Evolutionary conservation across 75 land plant species (phyloP), one percentile per base, ranked within the genome.

Genomic region (Pinus taeda): DNA sequence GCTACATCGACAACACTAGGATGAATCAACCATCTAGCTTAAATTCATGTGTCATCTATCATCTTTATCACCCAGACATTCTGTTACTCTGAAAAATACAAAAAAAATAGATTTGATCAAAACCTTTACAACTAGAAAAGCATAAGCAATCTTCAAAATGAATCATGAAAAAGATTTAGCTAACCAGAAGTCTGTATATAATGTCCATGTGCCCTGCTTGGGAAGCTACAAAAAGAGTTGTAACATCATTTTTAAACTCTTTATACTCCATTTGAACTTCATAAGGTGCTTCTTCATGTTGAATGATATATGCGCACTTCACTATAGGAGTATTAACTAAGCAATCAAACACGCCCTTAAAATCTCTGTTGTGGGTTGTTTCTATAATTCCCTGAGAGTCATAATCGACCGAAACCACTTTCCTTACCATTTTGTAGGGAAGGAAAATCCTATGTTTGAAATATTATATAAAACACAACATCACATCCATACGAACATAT

Each of bases 171-270:
- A 69, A 18, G n/a, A n/a, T 69, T 4, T 5, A 17, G 49, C 71
- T 75, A 80, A 93, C 96, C 85, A 93, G 83, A 26, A 93, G 85
- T 33, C 75, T 85, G 36, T 82, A 79, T 24, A 88, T 83, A 77
- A 93, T 86, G 14, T 80, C 59, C 20, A 86, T 30, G 58, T 91
- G 85, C 37, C 96, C 93, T 77, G 81, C 72, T 74, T 90, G 92
- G 57, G 92, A 85, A 75, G 92, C 92, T 26, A 89, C 90, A 78
- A 94, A 94, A 15, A 92, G 75, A 8, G 95, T 82, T 37, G 94
- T 80, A 24, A 84, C 90, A 30, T 94, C 97, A 7, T 92, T 90
- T 59, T 76, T 90, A 76, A 90, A 86, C 82, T 88, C 88, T 76
- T 88, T 85, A 64, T 79, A 82, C 57, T 78, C 92, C 57, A 87